Evolutionary conservation across 2,329 filamentous ascomycete genomes (phyloP).

Genomic region (Mariannaea elegans): DNA sequence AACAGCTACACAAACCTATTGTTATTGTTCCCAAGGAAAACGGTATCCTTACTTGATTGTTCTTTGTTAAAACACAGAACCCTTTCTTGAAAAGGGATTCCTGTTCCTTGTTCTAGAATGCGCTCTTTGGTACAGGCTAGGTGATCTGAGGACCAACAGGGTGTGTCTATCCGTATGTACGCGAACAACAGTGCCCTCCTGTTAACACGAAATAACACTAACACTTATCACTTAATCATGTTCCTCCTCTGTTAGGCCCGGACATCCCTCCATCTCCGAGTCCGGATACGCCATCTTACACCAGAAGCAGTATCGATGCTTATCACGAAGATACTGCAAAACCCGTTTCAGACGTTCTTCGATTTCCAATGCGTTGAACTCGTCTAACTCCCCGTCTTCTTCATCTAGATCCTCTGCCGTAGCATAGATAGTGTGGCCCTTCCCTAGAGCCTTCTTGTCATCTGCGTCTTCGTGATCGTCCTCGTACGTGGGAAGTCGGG

Average conservation of each 20-base stretch:
- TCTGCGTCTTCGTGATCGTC: slow-evolving; percentile 76
- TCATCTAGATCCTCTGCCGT: slow-evolving; percentile 77
- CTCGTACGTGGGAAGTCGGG: slow-evolving; percentile 72
- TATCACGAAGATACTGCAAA: slow-evolving; percentile 74
- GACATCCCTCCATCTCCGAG: slow-evolving; percentile 83
- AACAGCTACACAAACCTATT: no score
- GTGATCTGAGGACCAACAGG: no score
- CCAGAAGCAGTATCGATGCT: slow-evolving; percentile 91
- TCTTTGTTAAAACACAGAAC: no score
- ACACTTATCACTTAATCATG: slow-evolving; percentile 55
- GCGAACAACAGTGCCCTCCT: background rate
- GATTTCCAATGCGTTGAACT: slow-evolving; percentile 76
- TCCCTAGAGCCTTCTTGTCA: slow-evolving; percentile 74
- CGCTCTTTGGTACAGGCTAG: no score
- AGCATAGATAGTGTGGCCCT: slow-evolving; percentile 62
- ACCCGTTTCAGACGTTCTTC: slow-evolving; percentile 73
- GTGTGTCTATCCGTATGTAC: no score
- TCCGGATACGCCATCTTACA: slow-evolving; percentile 87
- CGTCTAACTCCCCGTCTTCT: slow-evolving; percentile 81
- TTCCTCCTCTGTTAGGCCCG: slow-evolving; percentile 87
- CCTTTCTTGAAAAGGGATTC: no score
- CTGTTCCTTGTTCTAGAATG: no score
- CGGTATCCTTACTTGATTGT: no score
- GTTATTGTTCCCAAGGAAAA: no score
- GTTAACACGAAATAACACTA: background rate